These are phyloP conservation scores for Rhamnella rubrinervis DNA, from an alignment of 331 rosid genomes.

Conservation along the genomic window DNA sequence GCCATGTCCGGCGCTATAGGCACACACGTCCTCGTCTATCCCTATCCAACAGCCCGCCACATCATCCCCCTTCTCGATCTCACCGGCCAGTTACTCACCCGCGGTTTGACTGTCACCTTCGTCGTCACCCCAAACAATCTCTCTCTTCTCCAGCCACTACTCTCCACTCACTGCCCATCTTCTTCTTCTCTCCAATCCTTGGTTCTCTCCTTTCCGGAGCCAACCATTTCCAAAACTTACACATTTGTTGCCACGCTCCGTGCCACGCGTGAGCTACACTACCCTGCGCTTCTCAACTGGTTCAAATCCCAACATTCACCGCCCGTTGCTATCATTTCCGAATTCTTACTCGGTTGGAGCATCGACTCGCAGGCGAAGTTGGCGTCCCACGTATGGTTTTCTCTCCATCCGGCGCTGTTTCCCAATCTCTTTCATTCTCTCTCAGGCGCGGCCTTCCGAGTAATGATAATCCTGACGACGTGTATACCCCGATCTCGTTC, in stretches of 20 bases:
- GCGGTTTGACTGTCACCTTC: constrained; percentile 5
- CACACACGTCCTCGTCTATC: background rate
- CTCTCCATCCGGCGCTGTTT: constrained; percentile 39
- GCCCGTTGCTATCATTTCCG: constrained; percentile 41
- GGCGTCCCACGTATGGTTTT: constrained; percentile 31
- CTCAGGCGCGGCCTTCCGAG: constrained; percentile 28
- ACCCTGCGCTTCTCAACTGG: constrained; percentile 31
- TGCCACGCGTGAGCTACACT: constrained; percentile 27
- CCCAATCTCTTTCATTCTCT: constrained; percentile 19
- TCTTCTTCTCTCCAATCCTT: background rate
- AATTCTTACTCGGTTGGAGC: constrained; percentile 53
- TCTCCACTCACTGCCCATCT: constrained; percentile 1
- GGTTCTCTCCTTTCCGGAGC: background rate
- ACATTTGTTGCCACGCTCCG: background rate
- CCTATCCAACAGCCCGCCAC: background rate
- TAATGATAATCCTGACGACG: background rate
- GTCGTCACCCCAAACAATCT: constrained; percentile 3
- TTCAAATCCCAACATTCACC: constrained; percentile 35
- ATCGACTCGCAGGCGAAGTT: constrained; percentile 25
- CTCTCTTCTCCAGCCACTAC: constrained; percentile 21
- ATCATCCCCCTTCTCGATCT: constrained; percentile 10
- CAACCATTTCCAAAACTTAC: background rate
- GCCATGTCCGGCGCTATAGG: background rate
- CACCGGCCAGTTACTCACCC: background rate
- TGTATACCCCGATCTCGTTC: constrained; percentile 8